Evolutionary conservation across 2,329 filamentous ascomycete species (phyloP), one percentile per base, ranked within the genome.

Genomic region (Pseudogymnoascus sp.): DNA sequence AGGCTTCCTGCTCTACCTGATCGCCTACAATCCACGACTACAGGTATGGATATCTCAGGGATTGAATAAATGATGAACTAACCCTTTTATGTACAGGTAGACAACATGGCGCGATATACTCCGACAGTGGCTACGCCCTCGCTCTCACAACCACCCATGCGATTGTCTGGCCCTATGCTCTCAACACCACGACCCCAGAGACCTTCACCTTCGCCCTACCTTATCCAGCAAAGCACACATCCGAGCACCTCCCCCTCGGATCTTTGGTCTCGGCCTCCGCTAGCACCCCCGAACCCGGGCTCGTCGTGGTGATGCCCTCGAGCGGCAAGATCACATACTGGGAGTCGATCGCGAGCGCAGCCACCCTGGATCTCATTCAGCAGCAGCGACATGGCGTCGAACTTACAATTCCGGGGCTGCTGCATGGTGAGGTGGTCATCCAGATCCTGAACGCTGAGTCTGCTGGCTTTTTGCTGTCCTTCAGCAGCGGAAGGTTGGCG

Each of bases 311-410:
- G 38, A 90, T 93, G 77, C 90, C 93, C 11, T 84, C 84, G 16
- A 92, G 82, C 59, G 94, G 94, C 61, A 92, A 88, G 74, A 85
- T 97, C 61, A 87, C 91, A 50, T 97, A 94, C 75, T 97, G 94
- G 92, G 94, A 97, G 73, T 95, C 91, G 40, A 90, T 97, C 66
- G 92, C 93, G 63, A 92, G 87, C 74, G 92, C 91, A 8, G 90
- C 92, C 40, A 91, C 91, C 0, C 82, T 95, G 63, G 90, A 90
- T 66, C 84, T 95, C 42, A 90, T 93, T 70, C 88, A 89, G 67
- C 89, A 95, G 72, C 89, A 90, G 70, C 86, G 89, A 67, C 88
- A 86, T 67, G 90, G 90, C 14, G 84, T 96, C 14, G 91, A 95
- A 70, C 85, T 90, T 53, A 78, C 79, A 2, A 85, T 96, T 66